Evolutionary conservation across 2,329 filamentous ascomycete species (phyloP).

Genomic region (Fusarium marasasianum): DNA sequence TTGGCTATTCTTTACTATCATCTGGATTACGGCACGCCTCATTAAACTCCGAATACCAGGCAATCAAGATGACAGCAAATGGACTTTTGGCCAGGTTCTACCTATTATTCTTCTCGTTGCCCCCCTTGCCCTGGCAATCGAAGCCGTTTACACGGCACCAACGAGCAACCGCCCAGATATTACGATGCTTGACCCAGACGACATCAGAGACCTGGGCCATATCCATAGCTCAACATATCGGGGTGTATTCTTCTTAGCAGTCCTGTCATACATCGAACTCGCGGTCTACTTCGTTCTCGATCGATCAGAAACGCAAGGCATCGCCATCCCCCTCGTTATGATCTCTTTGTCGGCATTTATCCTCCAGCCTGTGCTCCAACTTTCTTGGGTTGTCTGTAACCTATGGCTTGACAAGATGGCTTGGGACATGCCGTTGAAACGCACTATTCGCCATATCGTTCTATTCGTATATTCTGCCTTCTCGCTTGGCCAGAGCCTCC

Average conservation of each 20-base stretch:
- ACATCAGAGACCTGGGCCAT: not conserved
- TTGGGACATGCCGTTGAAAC: not conserved
- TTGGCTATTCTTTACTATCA: not conserved
- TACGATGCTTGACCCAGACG: not conserved
- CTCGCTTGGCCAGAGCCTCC: not conserved
- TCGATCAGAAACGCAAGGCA: not conserved
- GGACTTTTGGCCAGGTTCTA: slow-evolving; percentile 6
- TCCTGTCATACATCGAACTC: not conserved
- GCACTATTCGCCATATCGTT: not conserved
- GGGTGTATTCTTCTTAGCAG: not conserved
- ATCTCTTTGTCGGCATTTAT: not conserved
- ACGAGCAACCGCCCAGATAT: not conserved
- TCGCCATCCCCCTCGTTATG: accelerated
- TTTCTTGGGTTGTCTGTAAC: not conserved
- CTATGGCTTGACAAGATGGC: not conserved
- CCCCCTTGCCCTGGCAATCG: not conserved
- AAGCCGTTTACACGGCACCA: not conserved
- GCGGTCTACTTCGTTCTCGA: not conserved
- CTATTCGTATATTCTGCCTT: not conserved
- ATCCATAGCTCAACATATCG: not conserved
- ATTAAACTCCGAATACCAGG: accelerated
- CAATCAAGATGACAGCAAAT: not conserved
- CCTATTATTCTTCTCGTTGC: not conserved
- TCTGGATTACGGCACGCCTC: not conserved
- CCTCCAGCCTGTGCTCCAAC: accelerated